Base-by-base conservation (phyloP, 805 yeast genomes). In the Candida schatavii region DNA sequence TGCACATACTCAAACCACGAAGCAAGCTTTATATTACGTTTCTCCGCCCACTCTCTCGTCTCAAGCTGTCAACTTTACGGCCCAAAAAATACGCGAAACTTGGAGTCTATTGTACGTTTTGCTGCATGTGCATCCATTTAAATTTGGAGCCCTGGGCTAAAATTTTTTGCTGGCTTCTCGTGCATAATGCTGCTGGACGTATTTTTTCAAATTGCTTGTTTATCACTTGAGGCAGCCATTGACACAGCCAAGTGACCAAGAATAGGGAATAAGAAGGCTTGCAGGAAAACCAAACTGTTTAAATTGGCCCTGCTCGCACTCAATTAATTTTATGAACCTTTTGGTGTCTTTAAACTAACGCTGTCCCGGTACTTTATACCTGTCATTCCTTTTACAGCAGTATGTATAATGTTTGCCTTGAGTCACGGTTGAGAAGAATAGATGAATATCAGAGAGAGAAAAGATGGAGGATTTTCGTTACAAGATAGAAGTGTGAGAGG, bases 311-410 rank as follows among this genome's bases (percentile, higher is more conserved):
- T 5, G n/a, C 14, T 13, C 29, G 27, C 37, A 14, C 10, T 20
- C 15, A 17, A 17, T 14, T 20, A 18, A 14, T 35, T 14, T 15
- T 19, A 10, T 7, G 27, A 15, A 20, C 37, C n/a, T 28, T 35
- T 35, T 22, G 9, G 23, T 36, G 19, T 31, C 14, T 10, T 31
- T 31, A 15, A 13, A 31, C 35, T 31, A 36, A 36, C 29, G 39
- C 39, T 36, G 39, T 36, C 26, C 39, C 31, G 30, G 25, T 19
- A 15, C 26, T 36, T 23, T 15, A 25, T 5, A 31, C 39, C 39
- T 36, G 39, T 36, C 39, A 22, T 36, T 36, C 39, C 18, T 36
- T 36, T 36, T 4, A 22, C 39, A 36, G 36, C 36, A 33, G 36
- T 33, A 33, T 33, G 36, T 33, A 33, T 33, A 19, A 29, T 5